Percentiles rank a stretch among this genome's conserved stretches.
Conservation (phyloP, 2,329 filamentous ascomycete genomes). For the Penicillium sp. region DNA sequence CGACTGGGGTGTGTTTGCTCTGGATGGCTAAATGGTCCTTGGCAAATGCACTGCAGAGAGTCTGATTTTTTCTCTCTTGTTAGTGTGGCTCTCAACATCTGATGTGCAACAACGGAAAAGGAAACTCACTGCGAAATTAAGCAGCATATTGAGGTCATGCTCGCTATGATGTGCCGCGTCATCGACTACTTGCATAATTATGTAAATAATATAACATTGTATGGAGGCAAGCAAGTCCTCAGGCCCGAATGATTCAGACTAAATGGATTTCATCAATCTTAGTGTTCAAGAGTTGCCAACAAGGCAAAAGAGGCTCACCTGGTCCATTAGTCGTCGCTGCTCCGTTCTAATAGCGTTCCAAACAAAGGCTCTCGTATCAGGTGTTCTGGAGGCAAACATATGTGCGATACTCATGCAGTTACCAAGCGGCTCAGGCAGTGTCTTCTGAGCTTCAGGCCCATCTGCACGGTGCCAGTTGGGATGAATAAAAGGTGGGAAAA, state of each 20-base stretch:
- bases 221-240: background rate
- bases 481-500: background rate
- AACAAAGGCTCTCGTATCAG: background rate
- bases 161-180: background rate
- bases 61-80: background rate
- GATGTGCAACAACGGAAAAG: background rate
- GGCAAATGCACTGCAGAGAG: background rate
- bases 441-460: background rate
- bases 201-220: background rate
- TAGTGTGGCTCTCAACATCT: background rate
- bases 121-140: background rate
- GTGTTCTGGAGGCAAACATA: background rate
- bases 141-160: background rate
- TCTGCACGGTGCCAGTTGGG: background rate
- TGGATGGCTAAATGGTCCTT: background rate
- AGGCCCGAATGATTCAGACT: background rate
- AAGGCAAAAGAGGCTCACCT: background rate
- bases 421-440: background rate
- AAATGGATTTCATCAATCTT: background rate
- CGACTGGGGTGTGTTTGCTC: background rate
- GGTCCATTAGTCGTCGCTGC: background rate
- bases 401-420: background rate
- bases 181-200: background rate
- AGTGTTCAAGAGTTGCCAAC: background rate
- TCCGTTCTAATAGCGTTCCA: background rate